These are phyloP conservation scores for Perilla frutescens DNA, from an alignment of 257 asterid species.

Conservation along the genomic window DNA sequence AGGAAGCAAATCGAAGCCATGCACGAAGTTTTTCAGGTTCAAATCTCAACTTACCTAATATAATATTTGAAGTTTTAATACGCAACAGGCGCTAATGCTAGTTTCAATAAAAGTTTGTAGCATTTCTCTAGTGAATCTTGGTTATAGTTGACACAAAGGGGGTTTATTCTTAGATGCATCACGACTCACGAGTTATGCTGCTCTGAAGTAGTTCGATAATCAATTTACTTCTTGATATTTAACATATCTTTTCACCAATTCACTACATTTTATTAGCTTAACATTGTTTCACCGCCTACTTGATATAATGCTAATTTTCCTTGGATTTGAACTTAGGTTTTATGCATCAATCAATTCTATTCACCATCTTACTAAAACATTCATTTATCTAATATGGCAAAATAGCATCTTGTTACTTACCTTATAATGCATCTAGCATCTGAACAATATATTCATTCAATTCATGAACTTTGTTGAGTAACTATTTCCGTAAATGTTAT, in stretches of 20 bases:
- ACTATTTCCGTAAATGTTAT: neutral
- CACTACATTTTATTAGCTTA: no score
- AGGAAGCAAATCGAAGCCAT: constrained; percentile 99
- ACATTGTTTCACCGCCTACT: neutral
- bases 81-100: constrained; percentile 21
- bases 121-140: constrained; percentile 22
- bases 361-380: neutral
- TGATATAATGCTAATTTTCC: neutral
- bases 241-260: neutral
- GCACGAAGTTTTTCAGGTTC: constrained; percentile 99
- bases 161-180: neutral
- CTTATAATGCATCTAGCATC: neutral
- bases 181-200: constrained; percentile 12
- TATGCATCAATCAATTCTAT: neutral
- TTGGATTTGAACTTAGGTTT: neutral
- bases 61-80: constrained; percentile 35
- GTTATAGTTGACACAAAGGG: constrained; percentile 5
- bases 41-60: constrained; percentile 68
- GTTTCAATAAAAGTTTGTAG: constrained; percentile 28
- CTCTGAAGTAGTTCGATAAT: constrained; percentile 7
- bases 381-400: neutral
- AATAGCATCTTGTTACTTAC: constrained; percentile 7
- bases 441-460: neutral
- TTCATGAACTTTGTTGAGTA: neutral
- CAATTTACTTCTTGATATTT: constrained; percentile 6